phyloP scores from a whole-genome alignment of 495 filamentous ascomycete species.

The Penicillium cosmopolitanum region DNA sequence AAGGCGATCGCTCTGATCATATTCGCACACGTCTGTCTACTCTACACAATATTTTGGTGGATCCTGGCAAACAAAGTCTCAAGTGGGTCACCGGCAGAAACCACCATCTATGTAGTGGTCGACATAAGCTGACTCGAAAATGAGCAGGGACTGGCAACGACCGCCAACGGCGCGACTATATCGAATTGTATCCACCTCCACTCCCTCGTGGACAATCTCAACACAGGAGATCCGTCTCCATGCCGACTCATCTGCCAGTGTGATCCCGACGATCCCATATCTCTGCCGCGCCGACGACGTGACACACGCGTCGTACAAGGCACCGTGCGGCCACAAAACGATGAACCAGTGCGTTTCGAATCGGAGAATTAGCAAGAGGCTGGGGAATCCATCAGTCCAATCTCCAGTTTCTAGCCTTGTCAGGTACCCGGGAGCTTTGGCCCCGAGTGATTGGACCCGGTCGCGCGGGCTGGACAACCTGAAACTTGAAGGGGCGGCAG shows the following conservation, averaged over 20 bases:
- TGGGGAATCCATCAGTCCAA: background rate
- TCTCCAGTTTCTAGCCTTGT: slow-evolving; percentile 1
- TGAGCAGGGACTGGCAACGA: slow-evolving; percentile 1
- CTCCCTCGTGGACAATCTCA: background rate
- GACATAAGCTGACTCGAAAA: background rate
- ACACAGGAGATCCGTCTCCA: background rate
- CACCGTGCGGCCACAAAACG: background rate
- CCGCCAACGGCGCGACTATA: slow-evolving; percentile 2
- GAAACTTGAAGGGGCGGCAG: slow-evolving; percentile 11
- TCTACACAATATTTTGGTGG: slow-evolving; percentile 1
- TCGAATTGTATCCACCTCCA: background rate
- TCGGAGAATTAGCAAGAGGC: slow-evolving; percentile 5
- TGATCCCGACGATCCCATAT: background rate
- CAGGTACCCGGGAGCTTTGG: slow-evolving; percentile 17
- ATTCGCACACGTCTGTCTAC: background rate
- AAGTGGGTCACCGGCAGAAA: background rate
- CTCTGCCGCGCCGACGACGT: background rate
- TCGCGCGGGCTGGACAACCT: slow-evolving; percentile 11
- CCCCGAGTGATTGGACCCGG: slow-evolving; percentile 15
- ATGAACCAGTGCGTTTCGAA: background rate
- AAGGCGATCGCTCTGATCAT: background rate
- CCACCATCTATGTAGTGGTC: background rate
- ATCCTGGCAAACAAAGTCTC: slow-evolving; percentile 1
- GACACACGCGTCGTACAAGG: background rate
- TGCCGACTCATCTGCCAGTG: background rate